A percentile compares a stretch with the other conserved stretches of the same genome.
These are phyloP conservation scores for Globisporangium acanthophoron DNA, from an alignment of 352 stramenopile species.

Conservation along the genomic window DNA sequence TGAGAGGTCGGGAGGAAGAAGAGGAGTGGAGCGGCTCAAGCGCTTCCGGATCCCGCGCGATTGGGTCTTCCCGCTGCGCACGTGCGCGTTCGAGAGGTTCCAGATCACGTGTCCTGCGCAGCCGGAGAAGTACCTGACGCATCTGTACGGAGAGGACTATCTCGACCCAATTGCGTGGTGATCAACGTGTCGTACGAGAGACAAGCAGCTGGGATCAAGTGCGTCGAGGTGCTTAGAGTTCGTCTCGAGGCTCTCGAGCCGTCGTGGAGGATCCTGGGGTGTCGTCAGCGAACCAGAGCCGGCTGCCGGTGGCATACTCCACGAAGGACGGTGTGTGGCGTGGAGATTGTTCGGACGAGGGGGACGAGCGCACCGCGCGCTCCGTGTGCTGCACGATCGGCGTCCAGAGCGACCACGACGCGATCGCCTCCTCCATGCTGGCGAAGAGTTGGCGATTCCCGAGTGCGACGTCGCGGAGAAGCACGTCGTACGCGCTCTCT, in stretches of 20 bases:
- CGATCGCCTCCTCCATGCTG: conserved; percentile 52
- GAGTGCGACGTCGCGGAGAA: conserved; percentile 19
- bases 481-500: conserved; percentile 27
- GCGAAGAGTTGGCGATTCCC: conserved; percentile 31
- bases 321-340: not conserved
- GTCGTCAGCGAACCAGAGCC: not conserved
- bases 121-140: conserved; percentile 34
- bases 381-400: conserved; percentile 36
- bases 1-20: conserved; percentile 1
- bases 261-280: not conserved
- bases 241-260: not conserved
- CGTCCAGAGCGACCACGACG: conserved; percentile 58
- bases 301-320: not conserved
- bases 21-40: conserved; percentile 14
- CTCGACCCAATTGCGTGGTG: conserved; percentile 24
- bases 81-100: conserved; percentile 34
- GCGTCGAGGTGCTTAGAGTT: not conserved
- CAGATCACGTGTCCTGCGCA: conserved; percentile 43
- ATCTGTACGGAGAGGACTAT: conserved; percentile 50
- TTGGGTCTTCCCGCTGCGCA: conserved; percentile 48
- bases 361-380: not conserved
- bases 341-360: not conserved
- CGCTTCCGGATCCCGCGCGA: conserved; percentile 37
- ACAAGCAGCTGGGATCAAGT: not conserved
- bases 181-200: not conserved